Base-by-base conservation (phyloP, 805 yeast genomes). In the Metschnikowia aberdeeniae region DNA sequence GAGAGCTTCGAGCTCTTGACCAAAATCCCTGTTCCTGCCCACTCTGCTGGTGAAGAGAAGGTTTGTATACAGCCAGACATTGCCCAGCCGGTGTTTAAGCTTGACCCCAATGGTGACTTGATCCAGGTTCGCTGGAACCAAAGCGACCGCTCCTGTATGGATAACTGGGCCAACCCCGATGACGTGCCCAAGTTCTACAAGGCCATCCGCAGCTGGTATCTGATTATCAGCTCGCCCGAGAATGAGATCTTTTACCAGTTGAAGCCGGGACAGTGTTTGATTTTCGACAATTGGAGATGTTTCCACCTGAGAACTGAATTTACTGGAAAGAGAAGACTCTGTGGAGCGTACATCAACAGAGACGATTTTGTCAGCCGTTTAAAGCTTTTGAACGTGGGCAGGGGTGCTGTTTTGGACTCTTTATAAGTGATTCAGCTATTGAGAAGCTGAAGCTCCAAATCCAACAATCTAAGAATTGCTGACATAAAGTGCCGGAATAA, bases 231-330 rank as follows among this genome's bases (percentile, higher is more conserved):
- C 49, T 67, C 73, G 34, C 62, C 65, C 9, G 74, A 73, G 36
- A 74, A 80, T 54, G 83, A 79, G 57, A 62, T 76, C 31, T 72
- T 73, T 54, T 68, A 79, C 56, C 80, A 73, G 53, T 68, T 84
- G 54, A 67, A 64, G 40, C 88, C 89, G 0, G 89, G 88, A 2
- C 81, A 78, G 54, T 76, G 82, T 39, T 62, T 83, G 51, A 77
- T 84, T 34, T 83, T 83, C 58, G 88, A 84, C 58, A 84, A 83
- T 58, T 83, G 89, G 88, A 62, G 89, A 54, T 80, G 81, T 17
- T 70, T 83, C 61, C 89, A 84, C 59, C 80, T 84, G 13, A 72
- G 89, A 56, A 78, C 81, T 36, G 82, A 73, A 48, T 81, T 82
- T 47, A 76, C 82, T 1, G 89, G 89, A 2, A 75, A 76, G 56